phyloP scores from a whole-genome alignment of 2,329 filamentous ascomycete genomes.

The Claviceps maximensis region DNA sequence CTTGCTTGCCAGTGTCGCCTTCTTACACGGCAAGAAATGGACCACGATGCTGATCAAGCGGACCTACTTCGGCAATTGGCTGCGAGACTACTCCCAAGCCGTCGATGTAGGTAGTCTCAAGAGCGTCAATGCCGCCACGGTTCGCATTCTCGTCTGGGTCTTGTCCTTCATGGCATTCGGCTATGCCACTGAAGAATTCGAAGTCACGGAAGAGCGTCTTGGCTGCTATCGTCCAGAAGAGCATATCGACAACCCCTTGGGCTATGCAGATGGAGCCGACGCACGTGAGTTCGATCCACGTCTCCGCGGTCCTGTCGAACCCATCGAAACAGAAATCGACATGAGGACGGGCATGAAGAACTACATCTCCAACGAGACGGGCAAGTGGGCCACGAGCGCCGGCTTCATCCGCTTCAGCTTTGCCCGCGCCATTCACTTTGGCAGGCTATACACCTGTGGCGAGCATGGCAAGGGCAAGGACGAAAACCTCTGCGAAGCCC shows the following conservation, averaged over 20 bases:
- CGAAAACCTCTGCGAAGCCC: constrained; percentile 65
- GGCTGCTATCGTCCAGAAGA: constrained; percentile 70
- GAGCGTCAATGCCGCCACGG: constrained; percentile 63
- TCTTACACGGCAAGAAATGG: constrained; percentile 75
- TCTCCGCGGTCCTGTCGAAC: constrained; percentile 65
- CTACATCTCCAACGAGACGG: constrained; percentile 86
- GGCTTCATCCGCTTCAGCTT: constrained; percentile 73
- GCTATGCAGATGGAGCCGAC: constrained; percentile 76
- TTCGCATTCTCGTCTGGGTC: constrained; percentile 69
- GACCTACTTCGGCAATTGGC: constrained; percentile 78
- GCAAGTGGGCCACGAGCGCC: constrained; percentile 78
- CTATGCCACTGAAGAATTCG: constrained; percentile 76
- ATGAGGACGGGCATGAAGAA: constrained; percentile 90
- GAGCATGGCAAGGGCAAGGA: constrained; percentile 49
- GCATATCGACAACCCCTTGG: constrained; percentile 65
- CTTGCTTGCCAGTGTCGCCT: constrained; percentile 63
- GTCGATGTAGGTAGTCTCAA: constrained; percentile 71
- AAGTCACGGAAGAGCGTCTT: constrained; percentile 67
- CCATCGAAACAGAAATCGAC: constrained; percentile 61
- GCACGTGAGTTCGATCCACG: constrained; percentile 71
- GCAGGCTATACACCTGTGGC: constrained; percentile 59
- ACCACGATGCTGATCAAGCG: constrained; percentile 64
- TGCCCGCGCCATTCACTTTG: constrained; percentile 61
- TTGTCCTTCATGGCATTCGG: constrained; percentile 71
- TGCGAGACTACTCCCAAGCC: constrained; percentile 74